Evolutionary conservation across 75 land plant species (phyloP).

Genomic region (Picea glauca): DNA sequence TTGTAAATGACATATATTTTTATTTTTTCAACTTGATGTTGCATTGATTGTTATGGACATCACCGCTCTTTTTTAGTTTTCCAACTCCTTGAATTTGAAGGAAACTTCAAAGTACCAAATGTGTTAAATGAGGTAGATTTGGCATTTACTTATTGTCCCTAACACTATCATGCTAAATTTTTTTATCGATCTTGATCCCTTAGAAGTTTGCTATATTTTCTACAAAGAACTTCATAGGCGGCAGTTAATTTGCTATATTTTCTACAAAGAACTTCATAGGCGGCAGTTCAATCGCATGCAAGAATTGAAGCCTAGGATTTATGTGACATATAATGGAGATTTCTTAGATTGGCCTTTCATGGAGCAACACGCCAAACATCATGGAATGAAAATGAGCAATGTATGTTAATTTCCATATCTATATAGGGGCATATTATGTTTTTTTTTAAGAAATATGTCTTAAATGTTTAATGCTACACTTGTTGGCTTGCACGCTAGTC

Average conservation of each 20-base stretch:
- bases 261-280: constrained; percentile 71
- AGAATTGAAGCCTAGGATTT: constrained; percentile 91
- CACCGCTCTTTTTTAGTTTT: background rate
- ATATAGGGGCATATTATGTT: background rate
- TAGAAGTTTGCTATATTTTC: background rate
- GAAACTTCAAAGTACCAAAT: constrained; percentile 87
- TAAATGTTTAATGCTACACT: too few relatives aligned
- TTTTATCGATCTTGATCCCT: background rate
- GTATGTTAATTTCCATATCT: constrained; percentile 41
- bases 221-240: too few relatives aligned
- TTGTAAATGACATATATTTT: background rate
- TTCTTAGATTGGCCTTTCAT: constrained; percentile 99
- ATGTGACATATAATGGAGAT: constrained; percentile 98
- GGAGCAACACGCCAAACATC: constrained; percentile 72
- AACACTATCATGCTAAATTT: background rate
- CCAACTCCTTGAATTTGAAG: constrained; percentile 64
- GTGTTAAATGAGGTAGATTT: constrained; percentile 77
- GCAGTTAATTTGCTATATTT: background rate
- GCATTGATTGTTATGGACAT: constrained; percentile 3
- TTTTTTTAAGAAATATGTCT: too few relatives aligned
- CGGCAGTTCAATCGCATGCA: constrained; percentile 92
- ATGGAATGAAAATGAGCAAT: constrained; percentile 84
- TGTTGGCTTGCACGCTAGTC: too few relatives aligned
- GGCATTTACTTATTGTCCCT: background rate
- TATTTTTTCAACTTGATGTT: background rate